phyloP scores from a whole-genome alignment of 805 yeast species.

The Metschnikowia koreensis region DNA sequence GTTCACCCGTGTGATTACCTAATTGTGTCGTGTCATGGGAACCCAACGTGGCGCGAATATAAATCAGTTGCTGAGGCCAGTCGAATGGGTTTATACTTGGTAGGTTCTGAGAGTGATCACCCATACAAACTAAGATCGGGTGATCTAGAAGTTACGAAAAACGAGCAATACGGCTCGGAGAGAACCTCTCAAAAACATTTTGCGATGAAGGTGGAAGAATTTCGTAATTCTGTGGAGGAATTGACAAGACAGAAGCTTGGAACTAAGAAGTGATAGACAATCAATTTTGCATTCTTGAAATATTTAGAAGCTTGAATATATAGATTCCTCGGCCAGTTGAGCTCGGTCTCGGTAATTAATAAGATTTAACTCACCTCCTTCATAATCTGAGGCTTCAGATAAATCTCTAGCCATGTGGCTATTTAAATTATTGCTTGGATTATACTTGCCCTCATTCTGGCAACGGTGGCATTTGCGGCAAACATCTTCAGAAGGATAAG shows the following conservation, averaged over 20 bases:
- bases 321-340: too few species aligned
- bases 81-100: constrained; percentile 7
- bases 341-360: too few species aligned
- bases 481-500: too few species aligned
- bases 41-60: constrained; percentile 2
- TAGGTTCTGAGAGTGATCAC: constrained; percentile 6
- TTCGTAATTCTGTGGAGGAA: not conserved
- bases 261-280: not conserved
- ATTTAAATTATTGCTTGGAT: not conserved
- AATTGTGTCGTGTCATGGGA: constrained; percentile 13
- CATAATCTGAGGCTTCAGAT: not conserved
- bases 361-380: not conserved
- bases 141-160: constrained; percentile 3
- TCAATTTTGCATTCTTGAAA: too few species aligned
- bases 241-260: not conserved
- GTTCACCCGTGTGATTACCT: constrained; percentile 7
- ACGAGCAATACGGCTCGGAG: not conserved
- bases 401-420: constrained; percentile 5
- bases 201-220: not conserved
- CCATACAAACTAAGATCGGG: constrained; percentile 10
- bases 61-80: constrained; percentile 1
- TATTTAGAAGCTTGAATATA: too few species aligned
- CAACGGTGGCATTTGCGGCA: not conserved
- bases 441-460: not conserved
- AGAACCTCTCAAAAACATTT: not conserved